These are phyloP conservation scores for Chytridium lagenaria DNA, from an alignment of 371 early-diverging fungal genomes.

Conservation along the genomic window DNA sequence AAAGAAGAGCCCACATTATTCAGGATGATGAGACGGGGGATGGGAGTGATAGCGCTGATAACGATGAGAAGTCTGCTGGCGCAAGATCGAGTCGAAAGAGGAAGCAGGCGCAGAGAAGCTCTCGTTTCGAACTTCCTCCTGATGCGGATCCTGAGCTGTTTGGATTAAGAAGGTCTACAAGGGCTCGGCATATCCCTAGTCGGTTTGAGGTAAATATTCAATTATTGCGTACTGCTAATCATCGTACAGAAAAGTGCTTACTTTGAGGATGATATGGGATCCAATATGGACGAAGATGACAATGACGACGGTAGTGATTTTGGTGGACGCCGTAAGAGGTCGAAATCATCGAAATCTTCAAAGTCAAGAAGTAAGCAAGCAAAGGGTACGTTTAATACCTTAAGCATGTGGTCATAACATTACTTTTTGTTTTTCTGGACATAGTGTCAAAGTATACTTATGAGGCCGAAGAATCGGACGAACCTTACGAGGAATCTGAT, in stretches of 20 bases:
- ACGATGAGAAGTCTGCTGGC: neutral
- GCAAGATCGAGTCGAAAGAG: neutral
- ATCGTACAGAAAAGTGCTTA: too few species aligned
- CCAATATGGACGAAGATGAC: conserved; percentile 27
- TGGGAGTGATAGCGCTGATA: neutral
- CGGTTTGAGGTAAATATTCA: conserved; percentile 17
- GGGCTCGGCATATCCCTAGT: conserved; percentile 14
- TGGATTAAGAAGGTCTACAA: conserved; percentile 44
- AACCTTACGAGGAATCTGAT: conserved; percentile 7
- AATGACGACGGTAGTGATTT: conserved; percentile 36
- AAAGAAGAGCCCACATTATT: neutral
- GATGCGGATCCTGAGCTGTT: conserved; percentile 46
- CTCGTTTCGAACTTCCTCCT: conserved; percentile 4
- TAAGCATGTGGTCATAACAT: neutral
- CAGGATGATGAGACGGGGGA: conserved; percentile 2
- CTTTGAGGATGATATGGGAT: conserved; percentile 22
- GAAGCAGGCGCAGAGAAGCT: neutral
- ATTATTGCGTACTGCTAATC: neutral
- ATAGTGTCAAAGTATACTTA: conserved; percentile 3
- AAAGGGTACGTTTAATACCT: neutral
- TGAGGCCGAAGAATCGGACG: conserved; percentile 9
- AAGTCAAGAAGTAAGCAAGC: conserved; percentile 16
- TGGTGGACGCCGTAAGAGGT: neutral
- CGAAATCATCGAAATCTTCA: conserved; percentile 3
- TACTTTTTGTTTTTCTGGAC: neutral